Evolutionary conservation across 371 early-diverging fungal species (phyloP), one percentile per base, ranked within the genome.

Genomic region (Furculomyces boomerangus): DNA sequence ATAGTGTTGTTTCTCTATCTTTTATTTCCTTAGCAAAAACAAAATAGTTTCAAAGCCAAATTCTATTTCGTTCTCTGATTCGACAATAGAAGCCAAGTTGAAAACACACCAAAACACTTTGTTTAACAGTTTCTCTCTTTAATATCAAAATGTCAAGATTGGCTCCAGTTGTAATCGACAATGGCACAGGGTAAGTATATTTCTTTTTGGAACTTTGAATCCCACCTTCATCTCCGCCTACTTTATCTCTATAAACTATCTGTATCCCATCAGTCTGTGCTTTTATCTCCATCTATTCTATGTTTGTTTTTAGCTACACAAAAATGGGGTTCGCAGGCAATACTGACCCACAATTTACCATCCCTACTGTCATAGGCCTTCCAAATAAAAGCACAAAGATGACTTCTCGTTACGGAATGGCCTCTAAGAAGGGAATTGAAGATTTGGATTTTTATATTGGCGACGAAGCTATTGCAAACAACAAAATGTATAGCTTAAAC

Each of bases 321-420:
- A 97, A 97, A 71, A 84, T 94, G 80, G 97, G 97, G 47, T 97
- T 90, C 70, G 89, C 94, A 54, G 95, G 97, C 27, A 94, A 94
- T 75, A 84, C 83, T 57, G 90, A 88, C 60, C 97, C 97, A 22
- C 88, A 90, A 49, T 91, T 87, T 71, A 88, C 93, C 58, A 87
- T 94, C 58, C 95, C 95, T 3, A 89, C 97, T 0, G 85, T 77
- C 45, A 93, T 97, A 59, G 69, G 70, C 24, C 61, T 68, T 18
- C 68, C 68, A 18, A 68, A 68, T 53, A 58, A 67, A 60, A 40
- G 26, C 18, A 26, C 16, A 3, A 41, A 50, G 28, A 55, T 57
- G 30, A 57, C 64, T 0, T 62, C 71, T 25, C 66, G 71, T 32
- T 86, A 88, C 68, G 68, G 68, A 30, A 61, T 93, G 30, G 88